Evolutionary conservation across 257 asterid genomes (phyloP).

Genomic region (Echites panduratus): DNA sequence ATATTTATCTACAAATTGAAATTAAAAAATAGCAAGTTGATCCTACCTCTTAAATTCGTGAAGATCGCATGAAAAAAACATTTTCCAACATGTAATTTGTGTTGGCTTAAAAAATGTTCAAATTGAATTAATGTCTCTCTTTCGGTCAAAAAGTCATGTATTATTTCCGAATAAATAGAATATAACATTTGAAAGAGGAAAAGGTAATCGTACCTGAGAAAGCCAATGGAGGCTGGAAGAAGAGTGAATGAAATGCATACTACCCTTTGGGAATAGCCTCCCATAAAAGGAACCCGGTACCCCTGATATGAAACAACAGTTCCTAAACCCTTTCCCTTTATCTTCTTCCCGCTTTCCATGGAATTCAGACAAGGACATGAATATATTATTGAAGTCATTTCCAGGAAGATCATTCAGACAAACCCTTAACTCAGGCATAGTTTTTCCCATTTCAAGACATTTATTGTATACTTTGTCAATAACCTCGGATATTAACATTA

Average conservation of each 20-base stretch:
- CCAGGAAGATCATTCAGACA: constrained; percentile 64
- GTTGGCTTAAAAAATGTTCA: too few relatives aligned
- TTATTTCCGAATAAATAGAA: too few relatives aligned
- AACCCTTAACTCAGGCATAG: constrained; percentile 48
- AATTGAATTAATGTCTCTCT: too few relatives aligned
- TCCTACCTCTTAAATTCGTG: too few relatives aligned
- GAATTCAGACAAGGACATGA: constrained; percentile 46
- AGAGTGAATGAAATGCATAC: background rate
- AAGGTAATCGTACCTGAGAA: too few relatives aligned
- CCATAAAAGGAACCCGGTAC: background rate
- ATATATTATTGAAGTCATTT: constrained; percentile 56
- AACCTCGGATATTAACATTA: constrained; percentile 28
- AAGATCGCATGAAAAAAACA: too few relatives aligned
- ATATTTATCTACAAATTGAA: too few relatives aligned
- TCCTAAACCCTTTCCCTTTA: constrained; percentile 14
- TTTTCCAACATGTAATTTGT: too few relatives aligned
- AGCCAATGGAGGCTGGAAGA: background rate
- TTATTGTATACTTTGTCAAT: constrained; percentile 21
- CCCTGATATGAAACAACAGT: background rate
- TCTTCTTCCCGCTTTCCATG: constrained; percentile 22
- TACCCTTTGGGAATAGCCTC: background rate
- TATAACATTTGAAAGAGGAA: too few relatives aligned
- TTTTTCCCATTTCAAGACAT: background rate
- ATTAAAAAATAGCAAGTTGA: too few relatives aligned
- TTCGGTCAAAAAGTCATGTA: too few relatives aligned